phyloP scores from a whole-genome alignment of 176 grass and related monocot species.

The Dactylis glomerata region DNA sequence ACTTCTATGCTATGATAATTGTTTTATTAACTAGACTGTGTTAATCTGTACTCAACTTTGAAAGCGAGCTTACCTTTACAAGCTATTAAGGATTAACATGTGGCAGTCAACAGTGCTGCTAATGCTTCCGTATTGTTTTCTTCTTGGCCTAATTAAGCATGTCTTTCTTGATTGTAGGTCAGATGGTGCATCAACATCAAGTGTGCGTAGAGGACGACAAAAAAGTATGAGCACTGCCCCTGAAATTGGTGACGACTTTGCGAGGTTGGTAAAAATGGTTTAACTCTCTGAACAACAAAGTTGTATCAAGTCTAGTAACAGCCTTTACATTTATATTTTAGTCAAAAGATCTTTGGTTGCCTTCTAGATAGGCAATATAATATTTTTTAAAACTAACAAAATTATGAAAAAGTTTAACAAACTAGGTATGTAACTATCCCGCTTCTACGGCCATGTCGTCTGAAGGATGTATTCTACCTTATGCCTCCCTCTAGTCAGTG shows the following conservation, averaged over 20 bases:
- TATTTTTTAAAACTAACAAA: neutral
- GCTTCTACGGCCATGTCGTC: neutral
- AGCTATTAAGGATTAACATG: conserved; percentile 19
- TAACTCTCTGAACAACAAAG: neutral
- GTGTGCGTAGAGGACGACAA: conserved; percentile 45
- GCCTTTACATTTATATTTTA: conserved; percentile 12
- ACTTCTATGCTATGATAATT: neutral
- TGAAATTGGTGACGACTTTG: conserved; percentile 98
- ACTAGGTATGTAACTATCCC: neutral
- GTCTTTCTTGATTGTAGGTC: conserved; percentile 65
- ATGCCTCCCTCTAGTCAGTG: too few relatives aligned
- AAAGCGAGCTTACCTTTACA: neutral
- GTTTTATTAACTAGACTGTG: neutral
- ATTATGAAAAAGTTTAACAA: neutral
- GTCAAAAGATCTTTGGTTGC: neutral
- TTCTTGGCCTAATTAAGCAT: conserved; percentile 42
- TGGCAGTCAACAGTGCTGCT: neutral
- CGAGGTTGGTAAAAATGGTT: conserved; percentile 64
- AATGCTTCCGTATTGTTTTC: conserved; percentile 14
- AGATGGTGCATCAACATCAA: conserved; percentile 88
- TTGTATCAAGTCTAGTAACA: neutral
- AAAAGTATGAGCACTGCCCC: conserved; percentile 83
- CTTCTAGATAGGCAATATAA: neutral
- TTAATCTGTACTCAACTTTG: conserved; percentile 4
- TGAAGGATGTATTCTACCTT: conserved; percentile 8